phyloP scores from a whole-genome alignment of 1,284 basidiomycete genomes.

The Farysia itapuensis region DNA sequence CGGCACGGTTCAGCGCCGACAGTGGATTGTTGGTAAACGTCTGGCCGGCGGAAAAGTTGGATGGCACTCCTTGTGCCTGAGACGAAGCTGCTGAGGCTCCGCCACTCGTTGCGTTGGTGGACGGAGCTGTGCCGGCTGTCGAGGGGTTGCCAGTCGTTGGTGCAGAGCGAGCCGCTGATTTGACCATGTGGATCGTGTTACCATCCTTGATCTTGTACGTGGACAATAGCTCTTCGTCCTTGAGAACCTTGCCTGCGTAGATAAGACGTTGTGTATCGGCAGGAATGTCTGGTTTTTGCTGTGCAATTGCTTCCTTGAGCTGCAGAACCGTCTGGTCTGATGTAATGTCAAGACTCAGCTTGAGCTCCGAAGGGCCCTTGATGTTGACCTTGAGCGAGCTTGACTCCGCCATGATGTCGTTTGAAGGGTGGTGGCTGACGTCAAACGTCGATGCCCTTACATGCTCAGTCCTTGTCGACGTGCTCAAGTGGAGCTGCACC shows the following conservation, averaged over 20 bases:
- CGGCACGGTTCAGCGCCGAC: constrained; percentile 52
- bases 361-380: constrained; percentile 56
- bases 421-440: too few relatives aligned
- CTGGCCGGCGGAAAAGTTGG: constrained; percentile 55
- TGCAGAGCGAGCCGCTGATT: constrained; percentile 43
- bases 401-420: too few relatives aligned
- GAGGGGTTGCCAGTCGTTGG: constrained; percentile 40
- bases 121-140: constrained; percentile 19
- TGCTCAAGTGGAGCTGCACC: too few relatives aligned
- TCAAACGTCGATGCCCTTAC: too few relatives aligned
- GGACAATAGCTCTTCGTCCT: constrained; percentile 48
- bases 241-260: constrained; percentile 57
- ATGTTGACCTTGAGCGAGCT: constrained; percentile 49
- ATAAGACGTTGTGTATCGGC: constrained; percentile 55
- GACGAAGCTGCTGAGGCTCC: constrained; percentile 27
- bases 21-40: constrained; percentile 56
- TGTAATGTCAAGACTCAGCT: constrained; percentile 41
- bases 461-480: too few relatives aligned
- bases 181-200: constrained; percentile 57
- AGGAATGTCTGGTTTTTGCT: constrained; percentile 48
- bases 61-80: constrained; percentile 48
- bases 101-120: constrained; percentile 4
- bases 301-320: constrained; percentile 52
- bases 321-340: constrained; percentile 47
- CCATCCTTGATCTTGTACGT: constrained; percentile 54